Conservation (phyloP, 1,284 basidiomycete species). For the Tetrapyrgos nigripes region DNA sequence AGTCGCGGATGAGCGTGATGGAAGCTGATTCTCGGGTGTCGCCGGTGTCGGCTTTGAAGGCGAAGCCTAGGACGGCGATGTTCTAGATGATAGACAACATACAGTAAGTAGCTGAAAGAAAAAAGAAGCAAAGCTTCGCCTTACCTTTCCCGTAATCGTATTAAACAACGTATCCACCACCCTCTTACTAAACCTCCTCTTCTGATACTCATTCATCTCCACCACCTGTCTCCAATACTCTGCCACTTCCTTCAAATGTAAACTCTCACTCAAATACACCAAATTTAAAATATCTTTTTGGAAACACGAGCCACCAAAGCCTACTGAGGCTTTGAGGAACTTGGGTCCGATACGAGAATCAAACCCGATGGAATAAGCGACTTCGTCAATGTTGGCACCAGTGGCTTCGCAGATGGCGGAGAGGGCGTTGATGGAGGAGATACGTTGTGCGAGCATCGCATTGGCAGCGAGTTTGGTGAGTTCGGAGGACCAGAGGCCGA, state of each 20-base stretch:
- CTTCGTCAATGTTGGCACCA: conserved; percentile 98
- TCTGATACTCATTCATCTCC: conserved; percentile 97
- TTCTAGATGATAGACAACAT: conserved; percentile 56
- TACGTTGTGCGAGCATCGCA: conserved; percentile 97
- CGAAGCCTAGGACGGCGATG: conserved; percentile 96
- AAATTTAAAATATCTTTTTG: conserved; percentile 99
- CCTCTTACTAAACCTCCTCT: conserved; percentile 87
- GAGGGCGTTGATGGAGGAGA: conserved; percentile 97
- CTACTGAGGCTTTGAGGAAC: conserved; percentile 94
- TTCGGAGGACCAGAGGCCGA: conserved; percentile 98
- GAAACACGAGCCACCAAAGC: conserved; percentile 99
- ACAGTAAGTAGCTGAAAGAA: conserved; percentile 24
- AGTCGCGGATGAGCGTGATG: conserved; percentile 94
- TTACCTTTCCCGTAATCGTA: conserved; percentile 94
- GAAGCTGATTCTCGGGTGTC: conserved; percentile 98
- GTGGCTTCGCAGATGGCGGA: conserved; percentile 99
- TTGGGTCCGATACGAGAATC: conserved; percentile 94
- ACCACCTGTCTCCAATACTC: conserved; percentile 97
- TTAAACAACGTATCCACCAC: conserved; percentile 98
- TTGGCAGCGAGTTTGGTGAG: conserved; percentile 99
- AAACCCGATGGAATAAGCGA: conserved; percentile 92
- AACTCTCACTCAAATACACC: conserved; percentile 94
- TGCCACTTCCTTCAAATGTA: conserved; percentile 96
- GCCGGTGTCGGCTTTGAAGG: conserved; percentile 96
- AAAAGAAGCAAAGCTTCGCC: conserved; percentile 42